phyloP scores from a whole-genome alignment of 1,284 basidiomycete genomes.

The Tetrapyrgos nigripes region DNA sequence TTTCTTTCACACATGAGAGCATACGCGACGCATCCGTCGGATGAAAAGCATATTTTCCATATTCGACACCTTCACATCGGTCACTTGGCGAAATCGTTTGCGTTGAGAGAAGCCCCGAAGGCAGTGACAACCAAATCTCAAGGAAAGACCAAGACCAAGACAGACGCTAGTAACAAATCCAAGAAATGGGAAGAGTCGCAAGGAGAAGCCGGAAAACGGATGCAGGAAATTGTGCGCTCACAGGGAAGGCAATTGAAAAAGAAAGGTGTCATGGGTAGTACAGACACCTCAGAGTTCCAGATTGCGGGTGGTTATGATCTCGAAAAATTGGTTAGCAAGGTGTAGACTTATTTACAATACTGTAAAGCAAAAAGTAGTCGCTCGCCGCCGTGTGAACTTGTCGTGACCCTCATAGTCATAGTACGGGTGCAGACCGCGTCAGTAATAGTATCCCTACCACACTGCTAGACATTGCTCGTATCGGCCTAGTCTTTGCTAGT shows the following conservation, averaged over 20 bases:
- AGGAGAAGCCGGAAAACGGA: slow-evolving; percentile 78
- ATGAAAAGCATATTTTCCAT: slow-evolving; percentile 97
- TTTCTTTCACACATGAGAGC: slow-evolving; percentile 95
- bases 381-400: too few relatives aligned
- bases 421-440: not conserved
- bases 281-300: slow-evolving; percentile 84
- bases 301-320: slow-evolving; percentile 72
- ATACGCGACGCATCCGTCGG: slow-evolving; percentile 95
- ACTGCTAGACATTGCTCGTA: slow-evolving; percentile 1
- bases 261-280: slow-evolving; percentile 80
- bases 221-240: slow-evolving; percentile 87
- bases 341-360: slow-evolving; percentile 2
- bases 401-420: not conserved
- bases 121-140: slow-evolving; percentile 51
- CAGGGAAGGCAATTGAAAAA: slow-evolving; percentile 87
- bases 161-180: slow-evolving; percentile 26
- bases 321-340: slow-evolving; percentile 63
- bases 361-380: too few relatives aligned
- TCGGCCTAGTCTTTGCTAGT: not conserved
- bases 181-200: slow-evolving; percentile 53
- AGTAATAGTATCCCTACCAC: not conserved
- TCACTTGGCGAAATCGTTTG: slow-evolving; percentile 97
- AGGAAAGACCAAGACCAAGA: slow-evolving; percentile 21
- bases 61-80: slow-evolving; percentile 93
- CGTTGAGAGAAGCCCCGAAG: slow-evolving; percentile 91